A percentile compares a stretch with the other conserved stretches of the same genome.
Conservation (phyloP, 805 yeast species). For the Spathaspora boniae region DNA sequence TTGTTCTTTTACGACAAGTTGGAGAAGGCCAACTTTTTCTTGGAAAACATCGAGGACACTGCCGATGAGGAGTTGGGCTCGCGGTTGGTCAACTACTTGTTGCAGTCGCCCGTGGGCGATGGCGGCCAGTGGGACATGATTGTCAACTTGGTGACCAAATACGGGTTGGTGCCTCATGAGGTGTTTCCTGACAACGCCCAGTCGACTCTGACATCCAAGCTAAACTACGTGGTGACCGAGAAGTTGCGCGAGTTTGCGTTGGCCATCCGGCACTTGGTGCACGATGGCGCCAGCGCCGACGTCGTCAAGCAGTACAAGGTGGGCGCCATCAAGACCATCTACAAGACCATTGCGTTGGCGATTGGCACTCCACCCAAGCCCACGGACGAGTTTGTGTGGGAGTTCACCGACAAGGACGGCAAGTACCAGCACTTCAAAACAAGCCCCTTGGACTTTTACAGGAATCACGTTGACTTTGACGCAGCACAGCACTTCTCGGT, state of each 20-base stretch:
- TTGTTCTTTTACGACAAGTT: constrained; percentile 82
- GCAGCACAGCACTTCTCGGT: constrained; percentile 57
- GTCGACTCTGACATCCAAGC: constrained; percentile 47
- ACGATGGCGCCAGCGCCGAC: constrained; percentile 37
- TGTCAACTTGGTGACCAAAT: constrained; percentile 69
- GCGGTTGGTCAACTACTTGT: constrained; percentile 62
- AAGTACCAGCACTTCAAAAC: constrained; percentile 48
- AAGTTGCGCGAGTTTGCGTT: constrained; percentile 79
- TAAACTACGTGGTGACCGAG: constrained; percentile 63
- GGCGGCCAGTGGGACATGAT: constrained; percentile 92
- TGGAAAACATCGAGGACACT: constrained; percentile 74
- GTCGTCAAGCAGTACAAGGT: constrained; percentile 33
- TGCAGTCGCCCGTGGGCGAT: constrained; percentile 66
- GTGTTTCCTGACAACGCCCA: constrained; percentile 68
- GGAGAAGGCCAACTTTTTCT: constrained; percentile 77
- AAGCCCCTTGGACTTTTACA: constrained; percentile 66
- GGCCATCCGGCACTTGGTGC: constrained; percentile 51
- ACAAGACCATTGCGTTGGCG: constrained; percentile 61
- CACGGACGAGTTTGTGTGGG: constrained; percentile 66
- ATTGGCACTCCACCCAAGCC: constrained; percentile 81
- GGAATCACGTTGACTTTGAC: constrained; percentile 50
- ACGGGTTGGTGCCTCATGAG: constrained; percentile 75
- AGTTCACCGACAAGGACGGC: constrained; percentile 69
- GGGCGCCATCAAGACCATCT: constrained; percentile 56
- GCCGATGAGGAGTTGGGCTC: constrained; percentile 63